Base-by-base conservation (phyloP, 805 yeast genomes). In the Aciculoconidium aculeatum region DNA sequence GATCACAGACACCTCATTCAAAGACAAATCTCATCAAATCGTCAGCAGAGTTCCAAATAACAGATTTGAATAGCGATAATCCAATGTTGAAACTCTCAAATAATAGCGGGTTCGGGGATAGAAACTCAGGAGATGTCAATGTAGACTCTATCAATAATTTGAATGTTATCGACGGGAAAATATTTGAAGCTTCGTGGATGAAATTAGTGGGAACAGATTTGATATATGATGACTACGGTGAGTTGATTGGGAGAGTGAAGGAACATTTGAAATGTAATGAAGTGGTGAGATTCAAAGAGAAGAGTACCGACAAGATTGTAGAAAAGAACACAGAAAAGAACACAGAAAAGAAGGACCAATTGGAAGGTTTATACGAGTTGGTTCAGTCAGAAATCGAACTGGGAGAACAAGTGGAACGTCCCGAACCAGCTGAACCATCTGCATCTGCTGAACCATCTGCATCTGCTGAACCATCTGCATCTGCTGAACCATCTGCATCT, bases 141-240 rank as follows among this genome's bases (percentile, higher is more conserved):
- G n/a, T n/a, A n/a, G 47, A 39, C 9, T 24, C 37, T 4, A 41
- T 53, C 21, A 51, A 53, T 36, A 47, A 57, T 25, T 32, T 61
- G 17, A 45, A 54, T 13, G 51, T 60, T 6, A 52, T 58, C 3
- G 67, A 64, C 35, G 68, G 67, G 11, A 61, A 69, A 21, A 54
- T 84, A 4, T 85, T 75, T 49, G 74, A 76, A 51, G 92, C 94
- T 2, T 58, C 65, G 13, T 88, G 96, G 96, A 65, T 69, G 23
- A 71, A 71, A 31, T 54, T 85, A 3, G 78, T 84, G 1, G 97
- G 97, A 0, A 81, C 94, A 0, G 96, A 63, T 27, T 42, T 61
- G 32, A 43, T 64, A 2, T 59, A 63, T 35, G 68, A 65, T 36
- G 70, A 64, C 27, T 49, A 60, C 34, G 70, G 69, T 0, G 63